Base-by-base conservation (phyloP, 1,284 basidiomycete species). In the Melampsora abietis-canadensis region DNA sequence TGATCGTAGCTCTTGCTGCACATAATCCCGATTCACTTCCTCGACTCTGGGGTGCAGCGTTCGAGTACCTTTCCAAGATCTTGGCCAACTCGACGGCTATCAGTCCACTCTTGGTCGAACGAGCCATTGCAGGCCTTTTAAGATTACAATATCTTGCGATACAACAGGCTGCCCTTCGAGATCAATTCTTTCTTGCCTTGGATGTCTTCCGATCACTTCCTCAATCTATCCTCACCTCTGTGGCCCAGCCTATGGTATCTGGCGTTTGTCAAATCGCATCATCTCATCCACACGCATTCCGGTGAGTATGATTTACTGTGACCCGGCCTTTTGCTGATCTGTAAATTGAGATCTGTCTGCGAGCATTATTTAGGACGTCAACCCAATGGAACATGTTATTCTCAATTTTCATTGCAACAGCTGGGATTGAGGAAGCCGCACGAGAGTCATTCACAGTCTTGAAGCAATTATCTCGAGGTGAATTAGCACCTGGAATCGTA, bases 331-430 rank as follows among this genome's bases (percentile, higher is more conserved):
- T 44, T 14, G 12, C 1, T 15, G 47, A 17, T 59, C 19, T 30
- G 21, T 31, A 19, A 21, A 15, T 47, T 30, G 7, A 68, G 68
- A 2, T 63, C 4, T 2, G 59, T 77, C 66, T 72, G 67, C 2
- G 59, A 68, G 61, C 46, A 66, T 60, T 78, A 68, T 51, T 17
- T 77, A 90, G 88, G 76, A 94, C 92, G 2, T 89, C 91, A 78
- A 97, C 95, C 0, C 94, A 98, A 82, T 98, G 96, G 96, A 92
- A 91, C 70, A 84, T 98, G 46, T 87, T 95, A 19, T 92, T 96
- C 79, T 89, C 92, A 0, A 85, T 98, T n/a, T 87, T 98, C 78
- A 87, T 91, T 54, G 90, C 89, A 0, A 93, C 92, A 0, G 87
- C 92, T 61, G 86, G 89, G 8, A 91, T 96, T 79, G 88, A 92